Evolutionary conservation across 2,329 filamentous ascomycete genomes (phyloP).

Genomic region (Exophiala sp.): DNA sequence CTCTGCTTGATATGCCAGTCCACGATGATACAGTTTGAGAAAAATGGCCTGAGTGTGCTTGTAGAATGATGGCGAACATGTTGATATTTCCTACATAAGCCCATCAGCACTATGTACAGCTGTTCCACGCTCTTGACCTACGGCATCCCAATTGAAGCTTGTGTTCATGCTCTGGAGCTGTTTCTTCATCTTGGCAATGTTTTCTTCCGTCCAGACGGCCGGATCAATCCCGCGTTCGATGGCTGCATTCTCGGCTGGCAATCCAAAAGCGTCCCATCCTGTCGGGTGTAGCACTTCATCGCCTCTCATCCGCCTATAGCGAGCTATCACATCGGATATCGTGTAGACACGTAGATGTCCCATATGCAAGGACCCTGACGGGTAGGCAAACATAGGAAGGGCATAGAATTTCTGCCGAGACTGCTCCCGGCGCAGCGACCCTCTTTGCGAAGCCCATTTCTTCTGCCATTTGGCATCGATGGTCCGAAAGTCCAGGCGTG

Average conservation of each 20-base stretch:
- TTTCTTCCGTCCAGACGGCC: conserved; percentile 69
- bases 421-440: background rate
- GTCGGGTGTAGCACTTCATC: conserved; percentile 77
- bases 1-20: conserved; percentile 75
- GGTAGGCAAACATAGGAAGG: conserved; percentile 89
- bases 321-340: conserved; percentile 77
- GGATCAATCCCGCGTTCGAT: conserved; percentile 75
- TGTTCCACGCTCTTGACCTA: conserved; percentile 43
- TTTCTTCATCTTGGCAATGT: conserved; percentile 78
- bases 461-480: conserved; percentile 53
- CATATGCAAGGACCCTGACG: conserved; percentile 77
- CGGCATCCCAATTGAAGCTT: conserved; percentile 74
- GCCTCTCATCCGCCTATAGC: conserved; percentile 69
- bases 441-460: conserved; percentile 38
- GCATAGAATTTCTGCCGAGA: conserved; percentile 55
- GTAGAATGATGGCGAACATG: conserved; percentile 79
- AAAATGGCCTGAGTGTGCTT: conserved; percentile 86
- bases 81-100: conserved; percentile 64
- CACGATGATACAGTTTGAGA: conserved; percentile 65
- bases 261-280: conserved; percentile 88
- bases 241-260: conserved; percentile 87
- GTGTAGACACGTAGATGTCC: conserved; percentile 86
- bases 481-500: conserved; percentile 40
- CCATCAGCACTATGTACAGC: conserved; percentile 29
- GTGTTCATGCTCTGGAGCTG: conserved; percentile 75